phyloP scores from a whole-genome alignment of 75 land plant genomes.

The Gnetum montanum region DNA sequence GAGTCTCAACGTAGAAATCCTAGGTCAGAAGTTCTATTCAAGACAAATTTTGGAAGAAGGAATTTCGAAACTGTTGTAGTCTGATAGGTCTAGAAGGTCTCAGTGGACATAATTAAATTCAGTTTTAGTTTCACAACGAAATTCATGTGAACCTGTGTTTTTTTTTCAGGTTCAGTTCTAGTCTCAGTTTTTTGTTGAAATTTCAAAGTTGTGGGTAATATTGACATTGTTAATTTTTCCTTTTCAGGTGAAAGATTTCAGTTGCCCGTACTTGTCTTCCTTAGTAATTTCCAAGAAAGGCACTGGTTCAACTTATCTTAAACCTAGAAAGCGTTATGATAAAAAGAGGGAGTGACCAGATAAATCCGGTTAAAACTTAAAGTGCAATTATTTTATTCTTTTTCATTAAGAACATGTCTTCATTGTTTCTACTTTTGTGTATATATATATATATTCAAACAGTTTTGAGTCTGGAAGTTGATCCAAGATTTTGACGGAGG shows the following conservation, averaged over 20 bases:
- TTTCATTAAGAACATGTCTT: too few species aligned
- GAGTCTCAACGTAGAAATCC: too few species aligned
- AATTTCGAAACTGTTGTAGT: neutral
- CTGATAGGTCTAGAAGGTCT: neutral
- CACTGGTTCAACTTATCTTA: neutral
- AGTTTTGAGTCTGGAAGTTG: too few species aligned
- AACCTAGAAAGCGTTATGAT: too few species aligned
- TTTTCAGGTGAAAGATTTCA: constrained; percentile 2
- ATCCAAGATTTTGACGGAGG: too few species aligned
- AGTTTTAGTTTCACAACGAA: neutral
- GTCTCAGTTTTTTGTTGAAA: neutral
- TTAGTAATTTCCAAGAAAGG: neutral
- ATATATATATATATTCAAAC: too few species aligned
- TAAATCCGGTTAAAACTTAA: too few species aligned
- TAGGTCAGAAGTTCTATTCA: too few species aligned
- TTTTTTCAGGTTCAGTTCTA: neutral
- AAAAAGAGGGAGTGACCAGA: too few species aligned
- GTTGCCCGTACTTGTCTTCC: neutral
- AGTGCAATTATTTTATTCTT: too few species aligned
- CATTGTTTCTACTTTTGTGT: too few species aligned
- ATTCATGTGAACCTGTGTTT: neutral
- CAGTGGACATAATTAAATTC: neutral
- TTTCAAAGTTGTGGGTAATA: neutral
- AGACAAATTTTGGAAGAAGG: too few species aligned
- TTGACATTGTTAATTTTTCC: neutral